Evolutionary conservation across 495 filamentous ascomycete species (phyloP).

Genomic region (Podospora fimiseda): DNA sequence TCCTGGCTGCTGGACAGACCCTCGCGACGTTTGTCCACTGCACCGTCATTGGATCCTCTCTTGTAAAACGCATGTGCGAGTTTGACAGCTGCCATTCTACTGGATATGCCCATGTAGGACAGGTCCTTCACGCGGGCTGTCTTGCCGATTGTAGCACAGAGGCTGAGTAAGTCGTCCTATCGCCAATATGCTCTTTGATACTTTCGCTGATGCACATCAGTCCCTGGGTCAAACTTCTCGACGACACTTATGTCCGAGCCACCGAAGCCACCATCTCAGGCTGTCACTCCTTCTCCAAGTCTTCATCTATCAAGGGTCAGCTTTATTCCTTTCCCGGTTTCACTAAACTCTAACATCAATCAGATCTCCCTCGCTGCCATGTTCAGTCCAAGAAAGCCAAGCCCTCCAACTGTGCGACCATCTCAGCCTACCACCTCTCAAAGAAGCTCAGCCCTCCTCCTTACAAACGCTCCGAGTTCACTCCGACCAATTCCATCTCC

Average conservation of each 20-base stretch:
- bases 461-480: background rate
- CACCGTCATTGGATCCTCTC: background rate
- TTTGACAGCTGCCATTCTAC: constrained; percentile 2
- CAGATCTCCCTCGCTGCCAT: constrained; percentile 72
- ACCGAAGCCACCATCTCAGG: background rate
- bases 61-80: constrained; percentile 1
- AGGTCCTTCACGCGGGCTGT: background rate
- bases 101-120: background rate
- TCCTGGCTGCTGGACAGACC: background rate
- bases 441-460: constrained; percentile 28
- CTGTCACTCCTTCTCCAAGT: background rate
- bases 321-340: background rate
- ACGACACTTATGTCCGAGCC: background rate
- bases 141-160: background rate
- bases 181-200: background rate
- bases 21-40: background rate
- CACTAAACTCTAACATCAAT: constrained; percentile 58
- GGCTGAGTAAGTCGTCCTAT: background rate
- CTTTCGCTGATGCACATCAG: background rate
- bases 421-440: constrained; percentile 62
- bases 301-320: background rate
- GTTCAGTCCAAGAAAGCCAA: constrained; percentile 69
- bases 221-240: background rate
- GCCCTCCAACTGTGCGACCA: constrained; percentile 69
- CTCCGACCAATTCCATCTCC: background rate